Conservation (phyloP, 2,329 filamentous ascomycete genomes). For the Chalaropsis thielavioides region DNA sequence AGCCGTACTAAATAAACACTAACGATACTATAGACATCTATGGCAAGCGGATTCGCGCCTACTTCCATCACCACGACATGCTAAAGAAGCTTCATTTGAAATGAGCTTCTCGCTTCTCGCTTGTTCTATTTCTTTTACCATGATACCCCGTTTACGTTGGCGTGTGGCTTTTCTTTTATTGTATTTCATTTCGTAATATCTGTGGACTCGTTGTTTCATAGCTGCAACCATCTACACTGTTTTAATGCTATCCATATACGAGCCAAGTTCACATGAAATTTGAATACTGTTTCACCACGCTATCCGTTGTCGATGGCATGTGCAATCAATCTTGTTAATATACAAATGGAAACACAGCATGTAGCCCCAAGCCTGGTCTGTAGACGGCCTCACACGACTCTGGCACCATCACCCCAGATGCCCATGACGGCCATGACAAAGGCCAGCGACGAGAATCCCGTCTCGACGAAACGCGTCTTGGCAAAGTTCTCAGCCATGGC, state of each 20-base stretch:
- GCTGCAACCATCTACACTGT: background rate
- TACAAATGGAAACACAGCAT: background rate
- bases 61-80: slow-evolving; percentile 62
- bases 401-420: slow-evolving; percentile 49
- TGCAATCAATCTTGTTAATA: background rate
- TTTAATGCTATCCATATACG: background rate
- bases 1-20: slow-evolving; percentile 12
- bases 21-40: slow-evolving; percentile 45
- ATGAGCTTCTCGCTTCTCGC: background rate
- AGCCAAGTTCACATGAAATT: background rate
- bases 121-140: slow-evolving; percentile 2
- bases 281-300: background rate
- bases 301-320: background rate
- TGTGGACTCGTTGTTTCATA: background rate
- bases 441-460: slow-evolving; percentile 38
- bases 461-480: slow-evolving; percentile 39
- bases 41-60: slow-evolving; percentile 62
- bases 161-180: background rate
- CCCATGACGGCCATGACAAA: slow-evolving; percentile 49
- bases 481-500: slow-evolving; percentile 41
- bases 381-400: slow-evolving; percentile 6
- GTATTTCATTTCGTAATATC: background rate
- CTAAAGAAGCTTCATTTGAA: slow-evolving; percentile 26
- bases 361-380: background rate
- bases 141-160: background rate